A percentile compares a stretch with the other conserved stretches of the same genome.
These are phyloP conservation scores for Fusarium caatingaense DNA, from an alignment of 2,329 filamentous ascomycete species.

Conservation along the genomic window DNA sequence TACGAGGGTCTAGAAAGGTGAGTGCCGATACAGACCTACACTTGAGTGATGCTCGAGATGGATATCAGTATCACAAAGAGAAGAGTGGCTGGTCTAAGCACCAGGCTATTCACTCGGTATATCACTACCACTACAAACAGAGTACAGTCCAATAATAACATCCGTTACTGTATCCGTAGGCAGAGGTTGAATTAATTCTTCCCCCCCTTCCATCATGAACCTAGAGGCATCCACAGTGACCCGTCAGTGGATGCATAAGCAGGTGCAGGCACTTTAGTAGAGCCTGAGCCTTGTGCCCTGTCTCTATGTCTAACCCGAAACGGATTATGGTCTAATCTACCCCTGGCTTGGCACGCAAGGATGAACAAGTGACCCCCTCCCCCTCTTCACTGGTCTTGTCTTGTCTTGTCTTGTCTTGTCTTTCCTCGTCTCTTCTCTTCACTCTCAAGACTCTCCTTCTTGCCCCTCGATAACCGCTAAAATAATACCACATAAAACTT, in stretches of 20 bases:
- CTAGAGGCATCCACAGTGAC: constrained; percentile 31
- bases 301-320: constrained; percentile 30
- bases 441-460: not conserved
- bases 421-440: not conserved
- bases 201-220: constrained; percentile 20
- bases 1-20: not conserved
- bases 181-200: not conserved
- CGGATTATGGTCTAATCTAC: constrained; percentile 34
- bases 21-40: not conserved
- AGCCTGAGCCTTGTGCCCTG: constrained; percentile 30
- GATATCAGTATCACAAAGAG: not conserved
- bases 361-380: constrained; percentile 10
- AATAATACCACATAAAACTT: constrained; percentile 12
- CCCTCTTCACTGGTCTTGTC: constrained; percentile 3
- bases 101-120: not conserved
- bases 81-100: not conserved
- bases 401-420: not conserved
- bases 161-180: not conserved
- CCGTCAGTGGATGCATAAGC: constrained; percentile 36
- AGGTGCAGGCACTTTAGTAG: constrained; percentile 46
- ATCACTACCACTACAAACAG: not conserved
- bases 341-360: constrained; percentile 39
- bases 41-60: not conserved
- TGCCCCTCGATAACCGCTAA: constrained; percentile 24
- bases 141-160: not conserved